Percentiles rank a stretch among this genome's conserved stretches.
Conservation (phyloP, 2,329 filamentous ascomycete species). For the Pseudogymnoascus sp. region DNA sequence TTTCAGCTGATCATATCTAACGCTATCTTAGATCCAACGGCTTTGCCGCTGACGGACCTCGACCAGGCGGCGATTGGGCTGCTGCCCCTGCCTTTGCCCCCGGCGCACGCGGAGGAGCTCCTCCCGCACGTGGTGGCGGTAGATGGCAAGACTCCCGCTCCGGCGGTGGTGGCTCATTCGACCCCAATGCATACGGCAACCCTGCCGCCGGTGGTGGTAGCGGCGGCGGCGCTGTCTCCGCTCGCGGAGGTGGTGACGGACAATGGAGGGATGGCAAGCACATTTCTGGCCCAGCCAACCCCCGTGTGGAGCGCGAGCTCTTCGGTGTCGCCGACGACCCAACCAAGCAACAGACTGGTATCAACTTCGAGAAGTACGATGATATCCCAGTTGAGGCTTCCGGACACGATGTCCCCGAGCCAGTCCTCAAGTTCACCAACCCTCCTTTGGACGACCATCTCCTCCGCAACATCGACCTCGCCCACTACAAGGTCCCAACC, state of each 20-base stretch:
- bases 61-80: conserved; percentile 25
- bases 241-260: conserved; percentile 84
- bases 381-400: conserved; percentile 98
- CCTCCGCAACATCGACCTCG: conserved; percentile 83
- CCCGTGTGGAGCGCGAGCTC: conserved; percentile 86
- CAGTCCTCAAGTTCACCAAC: conserved; percentile 82
- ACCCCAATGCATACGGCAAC: conserved; percentile 50
- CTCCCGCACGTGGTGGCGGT: conserved; percentile 32
- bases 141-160: conserved; percentile 18
- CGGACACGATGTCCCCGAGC: conserved; percentile 85
- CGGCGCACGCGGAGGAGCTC: conserved; percentile 21
- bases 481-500: conserved; percentile 90
- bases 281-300: conserved; percentile 78
- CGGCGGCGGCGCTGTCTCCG: conserved; percentile 42
- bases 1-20: conserved; percentile 3
- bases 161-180: conserved; percentile 37
- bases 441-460: conserved; percentile 93
- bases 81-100: conserved; percentile 31
- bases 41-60: conserved; percentile 31
- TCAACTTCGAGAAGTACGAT: conserved; percentile 99
- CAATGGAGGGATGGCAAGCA: conserved; percentile 98
- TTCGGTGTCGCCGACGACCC: conserved; percentile 88
- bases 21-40: conserved; percentile 36
- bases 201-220: conserved; percentile 30
- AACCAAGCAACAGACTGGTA: conserved; percentile 90